phyloP scores from a whole-genome alignment of 1,139 yeast species.

The Taiozyma onychis region DNA sequence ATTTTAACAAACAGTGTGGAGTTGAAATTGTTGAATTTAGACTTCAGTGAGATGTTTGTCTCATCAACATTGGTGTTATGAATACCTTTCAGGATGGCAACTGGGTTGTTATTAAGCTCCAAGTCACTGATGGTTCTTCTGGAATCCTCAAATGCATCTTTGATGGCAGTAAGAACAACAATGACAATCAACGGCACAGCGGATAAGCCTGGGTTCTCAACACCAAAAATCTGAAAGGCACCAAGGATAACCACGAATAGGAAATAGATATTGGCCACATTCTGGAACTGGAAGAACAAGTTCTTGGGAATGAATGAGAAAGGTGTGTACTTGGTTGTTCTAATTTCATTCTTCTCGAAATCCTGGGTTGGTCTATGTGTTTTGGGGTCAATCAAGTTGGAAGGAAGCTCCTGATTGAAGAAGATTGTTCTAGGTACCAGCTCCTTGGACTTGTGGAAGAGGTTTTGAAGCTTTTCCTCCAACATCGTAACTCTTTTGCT shows the following conservation, averaged over 20 bases:
- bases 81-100: constrained; percentile 68
- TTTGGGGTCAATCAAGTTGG: constrained; percentile 44
- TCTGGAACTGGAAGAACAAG: constrained; percentile 70
- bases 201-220: constrained; percentile 82
- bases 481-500: neutral
- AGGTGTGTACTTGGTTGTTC: constrained; percentile 95
- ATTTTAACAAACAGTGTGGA: constrained; percentile 17
- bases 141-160: constrained; percentile 93
- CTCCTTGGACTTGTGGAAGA: constrained; percentile 4
- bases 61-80: constrained; percentile 69
- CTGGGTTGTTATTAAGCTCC: constrained; percentile 82
- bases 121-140: constrained; percentile 74
- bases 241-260: constrained; percentile 77
- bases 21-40: constrained; percentile 23
- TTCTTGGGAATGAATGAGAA: constrained; percentile 84
- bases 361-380: constrained; percentile 46
- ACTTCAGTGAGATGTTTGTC: constrained; percentile 36
- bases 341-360: constrained; percentile 56
- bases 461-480: constrained; percentile 1
- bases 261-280: constrained; percentile 88
- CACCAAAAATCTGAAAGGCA: constrained; percentile 88
- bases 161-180: constrained; percentile 79
- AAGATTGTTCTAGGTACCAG: constrained; percentile 44
- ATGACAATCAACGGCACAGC: constrained; percentile 94
- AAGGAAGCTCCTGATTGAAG: constrained; percentile 64